Evolutionary conservation across 2,329 filamentous ascomycete genomes (phyloP).

Genomic region (Helminthosporium solani): DNA sequence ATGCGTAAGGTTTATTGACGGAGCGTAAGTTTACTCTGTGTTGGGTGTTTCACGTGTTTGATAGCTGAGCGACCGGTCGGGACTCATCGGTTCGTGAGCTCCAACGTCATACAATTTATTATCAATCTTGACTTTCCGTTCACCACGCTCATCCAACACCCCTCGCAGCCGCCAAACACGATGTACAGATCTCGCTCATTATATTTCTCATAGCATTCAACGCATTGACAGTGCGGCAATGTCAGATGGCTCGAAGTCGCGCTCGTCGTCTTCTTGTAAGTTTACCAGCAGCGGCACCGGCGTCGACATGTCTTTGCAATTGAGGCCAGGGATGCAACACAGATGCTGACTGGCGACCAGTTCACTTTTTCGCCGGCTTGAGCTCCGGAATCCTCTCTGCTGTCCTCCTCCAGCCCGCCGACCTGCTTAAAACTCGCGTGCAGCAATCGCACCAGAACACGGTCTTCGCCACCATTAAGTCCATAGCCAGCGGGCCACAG

Average conservation of each 20-base stretch:
- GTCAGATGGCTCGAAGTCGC: conserved; percentile 53
- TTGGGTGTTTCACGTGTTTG: no score
- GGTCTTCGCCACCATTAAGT: conserved; percentile 66
- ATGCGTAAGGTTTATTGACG: no score
- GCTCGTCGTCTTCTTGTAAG: conserved; percentile 54
- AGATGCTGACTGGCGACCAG: conserved; percentile 16
- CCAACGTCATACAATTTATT: no score
- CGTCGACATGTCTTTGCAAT: not conserved
- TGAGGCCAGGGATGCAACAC: not conserved
- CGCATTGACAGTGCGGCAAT: conserved; percentile 44
- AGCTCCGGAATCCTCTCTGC: conserved; percentile 85
- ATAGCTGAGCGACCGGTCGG: no score
- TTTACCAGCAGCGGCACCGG: not conserved
- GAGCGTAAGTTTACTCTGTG: no score
- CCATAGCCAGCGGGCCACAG: conserved; percentile 65
- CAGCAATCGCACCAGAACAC: conserved; percentile 77
- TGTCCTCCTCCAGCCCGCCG: conserved; percentile 87
- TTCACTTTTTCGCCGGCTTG: conserved; percentile 87
- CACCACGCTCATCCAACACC: no score
- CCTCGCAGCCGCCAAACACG: conserved; percentile 9
- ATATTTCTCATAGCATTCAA: conserved; percentile 22
- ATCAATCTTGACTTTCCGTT: no score
- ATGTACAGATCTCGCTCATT: conserved; percentile 10
- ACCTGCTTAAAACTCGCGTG: conserved; percentile 93
- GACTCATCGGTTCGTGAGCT: no score